phyloP scores from a whole-genome alignment of 306 rosid species.

The Cicer yamashitae region DNA sequence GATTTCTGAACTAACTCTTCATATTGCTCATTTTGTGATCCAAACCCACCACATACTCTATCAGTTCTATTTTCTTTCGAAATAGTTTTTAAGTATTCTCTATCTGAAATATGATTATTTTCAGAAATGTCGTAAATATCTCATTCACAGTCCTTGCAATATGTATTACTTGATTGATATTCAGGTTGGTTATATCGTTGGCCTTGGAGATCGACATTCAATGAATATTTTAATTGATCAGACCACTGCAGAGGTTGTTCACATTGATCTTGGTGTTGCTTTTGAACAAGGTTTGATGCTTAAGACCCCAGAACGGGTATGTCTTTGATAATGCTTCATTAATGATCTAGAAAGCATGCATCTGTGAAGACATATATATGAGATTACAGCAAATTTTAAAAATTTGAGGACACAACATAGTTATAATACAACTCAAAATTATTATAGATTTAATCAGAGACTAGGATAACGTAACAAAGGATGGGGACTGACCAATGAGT shows the following conservation, averaged over 20 bases:
- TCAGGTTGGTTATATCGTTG: slow-evolving; percentile 94
- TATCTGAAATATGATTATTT: slow-evolving; percentile 21
- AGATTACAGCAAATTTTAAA: neutral
- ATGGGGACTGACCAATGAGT: neutral
- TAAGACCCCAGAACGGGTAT: slow-evolving; percentile 94
- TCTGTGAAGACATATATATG: neutral
- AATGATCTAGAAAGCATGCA: slow-evolving; percentile 24
- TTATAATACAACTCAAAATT: neutral
- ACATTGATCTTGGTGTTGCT: slow-evolving; percentile 98
- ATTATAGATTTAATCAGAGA: neutral
- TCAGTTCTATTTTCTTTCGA: slow-evolving; percentile 12
- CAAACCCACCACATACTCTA: slow-evolving; percentile 25
- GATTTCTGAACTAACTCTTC: slow-evolving; percentile 19
- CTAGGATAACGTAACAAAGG: neutral
- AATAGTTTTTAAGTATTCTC: slow-evolving; percentile 6
- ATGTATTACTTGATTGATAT: slow-evolving; percentile 34
- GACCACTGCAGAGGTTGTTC: slow-evolving; percentile 93
- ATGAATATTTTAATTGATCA: slow-evolving; percentile 94
- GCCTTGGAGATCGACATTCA: slow-evolving; percentile 92
- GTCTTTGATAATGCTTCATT: slow-evolving; percentile 40
- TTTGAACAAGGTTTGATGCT: slow-evolving; percentile 99
- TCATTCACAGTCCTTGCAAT: slow-evolving; percentile 19
- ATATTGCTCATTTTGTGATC: slow-evolving; percentile 11
- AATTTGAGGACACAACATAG: neutral
- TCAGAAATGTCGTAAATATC: slow-evolving; percentile 13